Conservation (phyloP, 179 eudicot species). For the Pouteria campechiana region DNA sequence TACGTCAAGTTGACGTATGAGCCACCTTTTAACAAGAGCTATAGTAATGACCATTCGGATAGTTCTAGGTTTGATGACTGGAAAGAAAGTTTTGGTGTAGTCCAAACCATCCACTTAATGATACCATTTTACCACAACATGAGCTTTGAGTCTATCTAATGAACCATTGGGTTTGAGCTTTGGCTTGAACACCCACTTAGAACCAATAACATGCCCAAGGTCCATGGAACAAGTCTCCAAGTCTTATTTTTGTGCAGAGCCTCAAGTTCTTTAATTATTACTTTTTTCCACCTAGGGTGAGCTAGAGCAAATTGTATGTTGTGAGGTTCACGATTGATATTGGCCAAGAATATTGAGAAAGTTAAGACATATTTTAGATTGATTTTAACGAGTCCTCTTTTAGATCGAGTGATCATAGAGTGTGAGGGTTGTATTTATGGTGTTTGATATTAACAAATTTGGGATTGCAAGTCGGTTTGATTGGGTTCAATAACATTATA, state of each 20-base stretch:
- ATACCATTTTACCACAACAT: not conserved
- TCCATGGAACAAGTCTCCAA: conserved; percentile 1
- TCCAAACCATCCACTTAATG: not conserved
- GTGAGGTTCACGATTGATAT: conserved; percentile 1
- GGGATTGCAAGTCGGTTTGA: not conserved
- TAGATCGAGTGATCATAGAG: conserved; percentile 3
- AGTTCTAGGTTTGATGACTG: not conserved
- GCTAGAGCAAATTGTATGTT: not conserved
- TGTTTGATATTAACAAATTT: not conserved
- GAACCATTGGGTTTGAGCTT: not conserved
- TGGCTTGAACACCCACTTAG: not conserved
- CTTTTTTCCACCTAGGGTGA: not conserved
- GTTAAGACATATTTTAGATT: not conserved
- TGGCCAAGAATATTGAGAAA: not conserved
- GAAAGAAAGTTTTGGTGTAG: not conserved
- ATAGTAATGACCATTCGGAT: not conserved
- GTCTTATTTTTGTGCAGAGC: conserved; percentile 2
- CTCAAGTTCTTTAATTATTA: not conserved
- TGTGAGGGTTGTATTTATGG: not conserved
- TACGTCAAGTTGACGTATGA: conserved; percentile 2
- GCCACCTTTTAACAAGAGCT: not conserved
- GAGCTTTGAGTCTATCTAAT: not conserved
- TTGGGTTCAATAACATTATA: not conserved
- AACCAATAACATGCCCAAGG: not conserved
- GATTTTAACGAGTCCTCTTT: not conserved